Conservation (phyloP, 2,329 filamentous ascomycete species). For the Trichoderma pleuroti region DNA sequence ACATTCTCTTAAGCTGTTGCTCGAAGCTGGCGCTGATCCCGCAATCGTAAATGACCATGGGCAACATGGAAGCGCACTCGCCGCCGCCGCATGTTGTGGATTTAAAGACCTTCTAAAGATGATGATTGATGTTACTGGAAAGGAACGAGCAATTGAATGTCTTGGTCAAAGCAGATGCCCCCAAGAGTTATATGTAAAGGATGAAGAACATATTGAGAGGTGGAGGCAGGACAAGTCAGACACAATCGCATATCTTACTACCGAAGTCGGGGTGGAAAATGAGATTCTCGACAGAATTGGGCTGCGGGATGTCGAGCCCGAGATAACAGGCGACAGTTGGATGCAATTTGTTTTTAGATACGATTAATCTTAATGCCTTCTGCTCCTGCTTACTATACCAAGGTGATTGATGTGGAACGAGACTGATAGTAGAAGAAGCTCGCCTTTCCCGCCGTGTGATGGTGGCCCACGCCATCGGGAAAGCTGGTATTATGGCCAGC, state of each 20-base stretch:
- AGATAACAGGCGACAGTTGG: not conserved
- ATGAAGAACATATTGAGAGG: no score
- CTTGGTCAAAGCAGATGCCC: not conserved
- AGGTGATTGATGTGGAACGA: not conserved
- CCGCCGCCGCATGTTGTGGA: not conserved
- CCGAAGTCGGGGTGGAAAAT: not conserved
- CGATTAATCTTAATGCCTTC: not conserved
- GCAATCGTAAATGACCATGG: not conserved
- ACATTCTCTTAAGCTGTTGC: not conserved
- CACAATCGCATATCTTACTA: not conserved
- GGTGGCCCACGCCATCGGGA: no score
- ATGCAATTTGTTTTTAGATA: not conserved
- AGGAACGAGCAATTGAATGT: not conserved
- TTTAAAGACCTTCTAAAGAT: not conserved
- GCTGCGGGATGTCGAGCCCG: not conserved
- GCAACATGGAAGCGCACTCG: not conserved
- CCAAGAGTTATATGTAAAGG: rapidly evolving
- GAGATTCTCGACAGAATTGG: not conserved
- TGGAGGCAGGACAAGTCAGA: not conserved
- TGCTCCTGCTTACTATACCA: not conserved
- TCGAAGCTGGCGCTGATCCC: conserved; percentile 10
- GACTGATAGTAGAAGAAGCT: not conserved
- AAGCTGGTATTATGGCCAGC: no score
- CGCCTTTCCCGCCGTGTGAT: not conserved
- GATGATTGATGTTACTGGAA: not conserved